A percentile compares a stretch with the other conserved stretches of the same genome.
Evolutionary conservation across 2,329 filamentous ascomycete species (phyloP).

Genomic region (Penicillium nordicum): DNA sequence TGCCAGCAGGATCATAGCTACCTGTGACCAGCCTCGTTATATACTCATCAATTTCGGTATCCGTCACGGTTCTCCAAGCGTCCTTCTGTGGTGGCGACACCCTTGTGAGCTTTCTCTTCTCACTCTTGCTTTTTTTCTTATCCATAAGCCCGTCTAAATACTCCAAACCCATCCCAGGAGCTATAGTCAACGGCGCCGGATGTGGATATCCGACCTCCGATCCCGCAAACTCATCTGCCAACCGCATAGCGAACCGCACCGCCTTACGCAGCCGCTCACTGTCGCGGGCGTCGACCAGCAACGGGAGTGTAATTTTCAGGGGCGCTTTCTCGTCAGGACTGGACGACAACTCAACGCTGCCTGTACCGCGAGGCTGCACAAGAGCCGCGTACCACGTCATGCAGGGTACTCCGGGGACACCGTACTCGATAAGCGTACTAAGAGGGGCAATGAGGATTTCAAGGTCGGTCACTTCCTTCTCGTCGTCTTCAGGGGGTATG

Average conservation of each 20-base stretch:
- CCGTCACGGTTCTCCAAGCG: background rate
- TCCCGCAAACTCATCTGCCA: background rate
- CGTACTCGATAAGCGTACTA: conserved; percentile 1
- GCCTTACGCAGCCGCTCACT: background rate
- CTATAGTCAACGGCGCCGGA: background rate
- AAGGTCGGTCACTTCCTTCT: background rate
- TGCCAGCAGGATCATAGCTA: conserved; percentile 3
- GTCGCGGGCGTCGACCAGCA: background rate
- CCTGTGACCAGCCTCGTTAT: background rate
- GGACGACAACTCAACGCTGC: background rate
- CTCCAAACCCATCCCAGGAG: background rate
- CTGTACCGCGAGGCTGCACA: background rate
- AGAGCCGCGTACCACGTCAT: conserved; percentile 4
- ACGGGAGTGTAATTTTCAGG: background rate
- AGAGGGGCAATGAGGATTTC: background rate
- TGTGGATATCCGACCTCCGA: background rate
- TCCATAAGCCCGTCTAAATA: background rate
- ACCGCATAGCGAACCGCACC: conserved; percentile 2
- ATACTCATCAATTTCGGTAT: background rate
- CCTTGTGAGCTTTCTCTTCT: background rate
- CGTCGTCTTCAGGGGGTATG: background rate
- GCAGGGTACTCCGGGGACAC: background rate
- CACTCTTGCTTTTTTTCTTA: background rate
- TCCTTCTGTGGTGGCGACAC: background rate
- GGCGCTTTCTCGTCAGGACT: background rate